phyloP scores from a whole-genome alignment of 2,329 filamentous ascomycete species.

The Thelonectria olida region DNA sequence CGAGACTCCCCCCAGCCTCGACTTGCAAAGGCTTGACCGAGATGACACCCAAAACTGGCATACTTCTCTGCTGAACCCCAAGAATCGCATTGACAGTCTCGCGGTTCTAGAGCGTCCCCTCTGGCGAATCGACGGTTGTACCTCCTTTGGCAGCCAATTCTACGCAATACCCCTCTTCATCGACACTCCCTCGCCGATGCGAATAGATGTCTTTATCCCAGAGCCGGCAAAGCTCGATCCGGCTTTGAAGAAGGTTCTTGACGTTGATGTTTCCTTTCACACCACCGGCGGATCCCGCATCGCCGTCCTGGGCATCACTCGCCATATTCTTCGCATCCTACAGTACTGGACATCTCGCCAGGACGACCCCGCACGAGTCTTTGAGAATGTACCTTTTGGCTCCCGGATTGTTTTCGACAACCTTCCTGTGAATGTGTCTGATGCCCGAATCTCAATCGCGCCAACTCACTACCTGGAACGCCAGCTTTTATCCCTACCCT shows the following conservation, averaged over 20 bases:
- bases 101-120: conserved; percentile 53
- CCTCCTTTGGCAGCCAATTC: conserved; percentile 65
- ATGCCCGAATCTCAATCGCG: conserved; percentile 57
- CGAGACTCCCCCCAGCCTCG: conserved; percentile 8
- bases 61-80: conserved; percentile 64
- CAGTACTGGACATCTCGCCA: conserved; percentile 58
- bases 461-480: conserved; percentile 63
- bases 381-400: conserved; percentile 63
- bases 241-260: conserved; percentile 55
- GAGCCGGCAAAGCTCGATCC: conserved; percentile 55
- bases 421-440: conserved; percentile 56
- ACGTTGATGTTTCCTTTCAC: conserved; percentile 62
- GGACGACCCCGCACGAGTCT: conserved; percentile 45
- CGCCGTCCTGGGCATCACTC: conserved; percentile 59
- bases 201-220: conserved; percentile 67
- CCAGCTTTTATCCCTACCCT: conserved; percentile 56
- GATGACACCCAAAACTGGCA: conserved; percentile 49
- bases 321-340: conserved; percentile 63
- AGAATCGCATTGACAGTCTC: conserved; percentile 68
- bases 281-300: conserved; percentile 60
- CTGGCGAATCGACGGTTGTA: conserved; percentile 69
- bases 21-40: neutral
- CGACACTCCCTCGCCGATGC: conserved; percentile 55
- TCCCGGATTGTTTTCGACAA: conserved; percentile 65
- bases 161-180: conserved; percentile 65